Percentiles rank a stretch among this genome's conserved stretches.
Evolutionary conservation across 2,329 filamentous ascomycete species (phyloP).

Genomic region (Colletotrichum sp.): DNA sequence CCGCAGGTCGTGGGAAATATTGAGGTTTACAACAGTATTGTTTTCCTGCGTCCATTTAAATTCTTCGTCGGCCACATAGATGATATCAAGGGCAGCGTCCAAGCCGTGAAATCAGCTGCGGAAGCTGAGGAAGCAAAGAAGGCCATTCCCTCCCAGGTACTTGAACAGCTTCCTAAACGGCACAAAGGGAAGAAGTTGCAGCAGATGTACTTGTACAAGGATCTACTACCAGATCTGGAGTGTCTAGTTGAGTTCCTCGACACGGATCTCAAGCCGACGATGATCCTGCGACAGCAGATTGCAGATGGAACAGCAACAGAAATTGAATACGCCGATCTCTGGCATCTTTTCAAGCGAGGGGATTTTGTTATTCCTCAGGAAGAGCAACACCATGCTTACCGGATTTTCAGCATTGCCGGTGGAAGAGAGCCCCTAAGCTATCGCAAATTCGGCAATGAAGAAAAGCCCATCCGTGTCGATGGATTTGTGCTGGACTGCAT

Average conservation of each 20-base stretch:
- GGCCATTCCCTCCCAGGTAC: background rate
- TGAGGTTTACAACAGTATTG: background rate
- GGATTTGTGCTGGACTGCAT: conserved; percentile 16
- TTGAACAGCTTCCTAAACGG: background rate
- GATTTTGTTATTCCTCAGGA: background rate
- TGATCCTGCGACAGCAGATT: conserved; percentile 5
- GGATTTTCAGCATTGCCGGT: background rate
- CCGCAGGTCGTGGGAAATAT: background rate
- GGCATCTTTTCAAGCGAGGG: conserved; percentile 17
- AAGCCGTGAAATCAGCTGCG: background rate
- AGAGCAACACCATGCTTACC: background rate
- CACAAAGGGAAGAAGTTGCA: background rate
- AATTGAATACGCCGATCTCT: conserved; percentile 20
- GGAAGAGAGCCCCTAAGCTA: background rate
- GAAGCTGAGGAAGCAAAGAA: background rate
- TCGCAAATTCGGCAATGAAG: background rate
- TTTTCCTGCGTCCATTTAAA: background rate
- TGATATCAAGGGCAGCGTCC: background rate
- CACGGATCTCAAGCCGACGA: conserved; percentile 4
- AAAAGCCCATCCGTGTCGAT: background rate
- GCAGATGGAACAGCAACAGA: background rate
- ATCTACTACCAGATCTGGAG: background rate
- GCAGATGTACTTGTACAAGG: background rate
- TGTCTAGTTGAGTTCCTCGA: conserved; percentile 21
- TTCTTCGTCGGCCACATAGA: background rate